Percentiles rank a stretch among this genome's conserved stretches.
phyloP scores from a whole-genome alignment of 352 stramenopile genomes.

The Blastocystis sp. region DNA sequence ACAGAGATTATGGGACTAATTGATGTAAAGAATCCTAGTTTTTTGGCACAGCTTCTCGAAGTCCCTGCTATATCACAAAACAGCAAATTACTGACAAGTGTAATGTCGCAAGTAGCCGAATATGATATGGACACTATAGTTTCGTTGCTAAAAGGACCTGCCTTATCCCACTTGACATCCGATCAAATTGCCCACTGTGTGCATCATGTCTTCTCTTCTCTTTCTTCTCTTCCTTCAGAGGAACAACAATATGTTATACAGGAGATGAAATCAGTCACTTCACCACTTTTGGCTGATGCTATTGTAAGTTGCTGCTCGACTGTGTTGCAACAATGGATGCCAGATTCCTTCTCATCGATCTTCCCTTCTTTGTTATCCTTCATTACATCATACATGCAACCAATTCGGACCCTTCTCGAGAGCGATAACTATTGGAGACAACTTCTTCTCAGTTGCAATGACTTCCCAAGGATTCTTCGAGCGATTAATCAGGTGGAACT shows the following conservation, averaged over 20 bases:
- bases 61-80: not conserved
- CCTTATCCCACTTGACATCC: not conserved
- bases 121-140: not conserved
- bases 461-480: not conserved
- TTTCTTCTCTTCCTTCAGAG: not conserved
- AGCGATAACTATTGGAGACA: not conserved
- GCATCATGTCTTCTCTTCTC: not conserved
- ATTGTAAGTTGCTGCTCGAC: not conserved
- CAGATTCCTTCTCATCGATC: not conserved
- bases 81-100: not conserved
- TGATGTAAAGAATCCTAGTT: not conserved
- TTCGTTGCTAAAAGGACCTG: not conserved
- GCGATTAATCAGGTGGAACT: constrained; percentile 1
- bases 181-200: too few relatives aligned
- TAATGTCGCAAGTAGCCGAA: not conserved
- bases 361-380: not conserved
- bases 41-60: not conserved
- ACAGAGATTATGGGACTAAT: not conserved
- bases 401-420: not conserved
- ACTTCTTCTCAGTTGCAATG: not conserved
- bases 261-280: not conserved
- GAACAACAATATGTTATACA: not conserved
- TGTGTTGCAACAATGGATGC: not conserved
- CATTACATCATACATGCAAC: not conserved
- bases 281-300: not conserved